A percentile compares a stretch with the other conserved stretches of the same genome.
Conservation (phyloP, 495 filamentous ascomycete genomes). For the Rhypophila decipiens region DNA sequence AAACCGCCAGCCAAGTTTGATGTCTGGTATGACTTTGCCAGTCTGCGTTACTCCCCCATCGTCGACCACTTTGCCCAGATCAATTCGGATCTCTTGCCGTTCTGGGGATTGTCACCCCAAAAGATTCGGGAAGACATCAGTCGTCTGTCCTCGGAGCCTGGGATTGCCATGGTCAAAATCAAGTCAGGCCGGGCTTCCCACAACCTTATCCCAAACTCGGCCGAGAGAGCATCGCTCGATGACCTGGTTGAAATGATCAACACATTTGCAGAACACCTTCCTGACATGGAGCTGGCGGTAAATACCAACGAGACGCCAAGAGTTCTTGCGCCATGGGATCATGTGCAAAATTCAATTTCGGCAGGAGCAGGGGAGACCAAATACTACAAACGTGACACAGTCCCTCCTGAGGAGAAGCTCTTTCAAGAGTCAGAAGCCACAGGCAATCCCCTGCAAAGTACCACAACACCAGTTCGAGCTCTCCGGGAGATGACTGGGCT, state of each 20-base stretch:
- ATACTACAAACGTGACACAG: too few species aligned
- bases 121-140: slow-evolving; percentile 45
- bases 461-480: slow-evolving; percentile 29
- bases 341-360: slow-evolving; percentile 34
- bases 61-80: slow-evolving; percentile 76
- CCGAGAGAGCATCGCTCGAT: slow-evolving; percentile 51
- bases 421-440: not conserved
- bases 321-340: slow-evolving; percentile 63
- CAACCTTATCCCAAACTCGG: slow-evolving; percentile 34
- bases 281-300: slow-evolving; percentile 75
- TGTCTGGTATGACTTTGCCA: slow-evolving; percentile 69
- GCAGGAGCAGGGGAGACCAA: slow-evolving; percentile 19
- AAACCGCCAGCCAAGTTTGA: slow-evolving; percentile 61
- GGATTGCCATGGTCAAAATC: slow-evolving; percentile 37
- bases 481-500: slow-evolving; percentile 46
- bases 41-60: slow-evolving; percentile 52
- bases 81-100: slow-evolving; percentile 60
- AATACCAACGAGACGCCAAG: slow-evolving; percentile 76
- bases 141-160: slow-evolving; percentile 30
- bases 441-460: not conserved
- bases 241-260: slow-evolving; percentile 60
- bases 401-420: slow-evolving; percentile 2
- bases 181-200: slow-evolving; percentile 42
- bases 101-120: slow-evolving; percentile 60
- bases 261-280: slow-evolving; percentile 61